A percentile compares a stretch with the other conserved stretches of the same genome.
phyloP scores from a whole-genome alignment of 345 rosid genomes.

The Brassica nigra region DNA sequence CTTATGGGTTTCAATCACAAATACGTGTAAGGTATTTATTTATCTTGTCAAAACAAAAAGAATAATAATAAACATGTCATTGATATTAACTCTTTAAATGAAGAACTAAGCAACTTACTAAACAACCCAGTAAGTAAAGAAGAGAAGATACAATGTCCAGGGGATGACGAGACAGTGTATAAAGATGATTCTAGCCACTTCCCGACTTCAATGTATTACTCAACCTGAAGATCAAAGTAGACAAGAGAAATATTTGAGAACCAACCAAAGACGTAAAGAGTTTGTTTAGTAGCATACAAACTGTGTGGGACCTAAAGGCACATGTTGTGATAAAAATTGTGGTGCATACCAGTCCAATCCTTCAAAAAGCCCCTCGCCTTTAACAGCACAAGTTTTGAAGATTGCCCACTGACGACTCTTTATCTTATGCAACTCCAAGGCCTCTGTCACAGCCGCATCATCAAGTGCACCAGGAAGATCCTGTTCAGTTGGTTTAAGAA shows the following conservation, averaged over 20 bases:
- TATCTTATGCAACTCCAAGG: conserved; percentile 63
- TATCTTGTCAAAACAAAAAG: background rate
- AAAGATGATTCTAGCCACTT: conserved; percentile 38
- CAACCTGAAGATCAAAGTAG: conserved; percentile 50
- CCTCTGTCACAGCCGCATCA: conserved; percentile 61
- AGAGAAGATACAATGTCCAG: conserved; percentile 30
- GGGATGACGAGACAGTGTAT: background rate
- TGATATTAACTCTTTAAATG: conserved; percentile 17
- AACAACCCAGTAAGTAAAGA: conserved; percentile 21
- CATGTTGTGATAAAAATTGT: background rate
- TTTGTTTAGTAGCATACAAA: background rate
- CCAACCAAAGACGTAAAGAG: background rate
- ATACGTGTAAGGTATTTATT: conserved; percentile 6
- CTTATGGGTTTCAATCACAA: conserved; percentile 2
- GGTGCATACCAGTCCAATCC: conserved; percentile 61
- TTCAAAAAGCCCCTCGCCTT: conserved; percentile 69
- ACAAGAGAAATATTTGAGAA: background rate
- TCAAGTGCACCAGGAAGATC: conserved; percentile 75
- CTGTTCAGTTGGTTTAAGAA: conserved; percentile 12
- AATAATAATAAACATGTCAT: conserved; percentile 14
- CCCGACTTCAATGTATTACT: conserved; percentile 61
- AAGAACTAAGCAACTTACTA: conserved; percentile 28
- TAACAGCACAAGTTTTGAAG: conserved; percentile 65
- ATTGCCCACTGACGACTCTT: conserved; percentile 69
- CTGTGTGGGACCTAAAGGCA: background rate